Evolutionary conservation across 2,329 filamentous ascomycete genomes (phyloP), one percentile per base, ranked within the genome.

Genomic region (Hypoxylon sp.): DNA sequence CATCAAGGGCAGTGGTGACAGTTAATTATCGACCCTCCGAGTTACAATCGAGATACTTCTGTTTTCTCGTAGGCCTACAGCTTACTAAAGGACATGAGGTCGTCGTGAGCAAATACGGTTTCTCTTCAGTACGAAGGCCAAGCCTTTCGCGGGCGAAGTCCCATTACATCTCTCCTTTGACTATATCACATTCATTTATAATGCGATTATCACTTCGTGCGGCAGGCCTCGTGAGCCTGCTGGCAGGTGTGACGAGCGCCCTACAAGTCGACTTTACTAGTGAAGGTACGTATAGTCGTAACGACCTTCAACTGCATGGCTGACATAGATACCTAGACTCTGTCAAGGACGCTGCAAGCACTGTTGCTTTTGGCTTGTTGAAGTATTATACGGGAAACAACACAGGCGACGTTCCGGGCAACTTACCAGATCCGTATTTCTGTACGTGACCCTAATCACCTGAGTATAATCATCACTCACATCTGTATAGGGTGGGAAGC

Each of bases 401-500:
- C 72, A 88, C 87, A 0, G 87, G 87, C 63, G 87, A 89, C 71
- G 81, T 81, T 0, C 84, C 88, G 1, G 87, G 87, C 30, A 89
- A 89, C 77, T 77, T 89, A 50, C 87, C 87, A 13, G 82, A 84
- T 57, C 87, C 86, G 14, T 91, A 91, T 74, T 92, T 90, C 78
- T 94, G 91, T 81, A 80, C 83, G 80, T 80, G 79, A 17, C 76
- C 57, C 50, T 6, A 1, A 51, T 37, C 31, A 14, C 30, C 51
- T 46, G 30, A 33, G 25, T 66, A n/a, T n/a, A n/a, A 14, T 8
- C 5, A 27, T 42, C 48, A 22, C 75, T 77, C 17, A 77, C 67
- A 51, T 33, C 48, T 10, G 37, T 58, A 50, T 42, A 83, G 90
- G 84, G 91, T 94, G 91, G 91, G 90, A 93, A 78, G 89, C 89